Base-by-base conservation (phyloP, 2,329 filamentous ascomycete species). In the Neodidymelliopsis sp. region DNA sequence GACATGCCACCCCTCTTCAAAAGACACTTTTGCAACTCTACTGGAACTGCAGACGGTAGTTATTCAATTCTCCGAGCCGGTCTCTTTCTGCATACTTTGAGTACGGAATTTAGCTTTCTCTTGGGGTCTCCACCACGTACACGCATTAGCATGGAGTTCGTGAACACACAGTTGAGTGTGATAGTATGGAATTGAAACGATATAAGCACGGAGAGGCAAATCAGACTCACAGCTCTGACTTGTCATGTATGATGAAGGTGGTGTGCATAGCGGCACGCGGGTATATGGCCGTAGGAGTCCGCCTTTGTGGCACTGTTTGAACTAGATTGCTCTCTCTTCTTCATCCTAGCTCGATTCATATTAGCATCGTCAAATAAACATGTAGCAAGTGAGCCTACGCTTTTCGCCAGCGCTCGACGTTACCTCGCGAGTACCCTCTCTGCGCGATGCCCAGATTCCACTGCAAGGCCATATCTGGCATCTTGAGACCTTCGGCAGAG, bases 131-230 rank as follows among this genome's bases (percentile, higher is more conserved):
- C 25, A 30, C 31, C 36, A 35, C 40, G 36, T 41, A 41, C 20
- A 52, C 59, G 56, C 62, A 68, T 69, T 35, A 48, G 28, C 49
- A 60, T 39, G 68, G 68, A 68, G 62, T 69, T 66, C 43, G 38
- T 46, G 40, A 34, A 19, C 13, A 38, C 44, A 36, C 13, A 11
- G 30, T 31, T 54, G 38, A 39, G 42, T 13, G 60, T 42, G 47
- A 41, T 27, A 49, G 44, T 47, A 58, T 39, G 48, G 55, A 25
- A 46, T 29, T 18, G 22, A n/a, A 40, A 55, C 38, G 54, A 34
- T 34, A 41, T 27, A 49, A 53, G 57, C 49, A 59, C 51, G 48
- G 28, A 38, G 49, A 34, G 35, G 15, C 30, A 31, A 30, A 33
- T 35, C 39, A 29, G 33, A 46, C 46, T 49, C 33, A 42, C 36